phyloP scores from a whole-genome alignment of 1,284 basidiomycete species.

The Ustilago esculenta region DNA sequence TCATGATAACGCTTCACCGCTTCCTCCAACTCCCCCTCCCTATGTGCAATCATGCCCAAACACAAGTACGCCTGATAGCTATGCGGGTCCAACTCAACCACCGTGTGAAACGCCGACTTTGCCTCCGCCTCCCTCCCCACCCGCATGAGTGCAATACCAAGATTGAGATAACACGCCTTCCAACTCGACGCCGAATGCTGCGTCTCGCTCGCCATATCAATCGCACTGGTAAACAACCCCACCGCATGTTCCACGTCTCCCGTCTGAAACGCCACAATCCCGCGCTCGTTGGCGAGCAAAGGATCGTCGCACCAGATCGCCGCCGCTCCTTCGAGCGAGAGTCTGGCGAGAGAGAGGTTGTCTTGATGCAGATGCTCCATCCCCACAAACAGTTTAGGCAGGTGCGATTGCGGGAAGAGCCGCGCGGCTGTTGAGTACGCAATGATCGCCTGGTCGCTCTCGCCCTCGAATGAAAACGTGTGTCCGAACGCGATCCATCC shows the following conservation, averaged over 20 bases:
- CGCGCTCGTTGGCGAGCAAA: conserved; percentile 87
- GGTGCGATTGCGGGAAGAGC: conserved; percentile 91
- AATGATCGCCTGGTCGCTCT: conserved; percentile 94
- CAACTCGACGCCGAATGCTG: conserved; percentile 85
- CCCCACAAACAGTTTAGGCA: conserved; percentile 93
- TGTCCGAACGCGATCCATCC: conserved; percentile 98
- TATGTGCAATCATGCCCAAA: conserved; percentile 58
- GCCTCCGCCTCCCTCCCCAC: conserved; percentile 41
- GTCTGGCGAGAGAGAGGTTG: conserved; percentile 82
- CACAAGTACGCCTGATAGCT: conserved; percentile 53
- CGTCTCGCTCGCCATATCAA: conserved; percentile 74
- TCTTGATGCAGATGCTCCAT: conserved; percentile 96
- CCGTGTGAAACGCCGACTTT: conserved; percentile 31
- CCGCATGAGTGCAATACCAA: conserved; percentile 46
- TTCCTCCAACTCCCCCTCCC: conserved; percentile 47
- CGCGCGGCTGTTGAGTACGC: conserved; percentile 95
- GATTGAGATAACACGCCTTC: conserved; percentile 80
- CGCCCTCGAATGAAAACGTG: conserved; percentile 94
- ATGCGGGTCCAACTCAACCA: conserved; percentile 58
- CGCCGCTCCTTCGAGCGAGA: conserved; percentile 83
- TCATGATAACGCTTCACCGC: conserved; percentile 61
- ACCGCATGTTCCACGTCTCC: conserved; percentile 78
- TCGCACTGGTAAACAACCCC: conserved; percentile 64
- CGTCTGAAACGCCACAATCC: conserved; percentile 88
- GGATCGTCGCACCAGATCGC: conserved; percentile 86